Evolutionary conservation across 2,329 filamentous ascomycete species (phyloP), one percentile per base, ranked within the genome.

Genomic region (Cladophialophora bantiana): DNA sequence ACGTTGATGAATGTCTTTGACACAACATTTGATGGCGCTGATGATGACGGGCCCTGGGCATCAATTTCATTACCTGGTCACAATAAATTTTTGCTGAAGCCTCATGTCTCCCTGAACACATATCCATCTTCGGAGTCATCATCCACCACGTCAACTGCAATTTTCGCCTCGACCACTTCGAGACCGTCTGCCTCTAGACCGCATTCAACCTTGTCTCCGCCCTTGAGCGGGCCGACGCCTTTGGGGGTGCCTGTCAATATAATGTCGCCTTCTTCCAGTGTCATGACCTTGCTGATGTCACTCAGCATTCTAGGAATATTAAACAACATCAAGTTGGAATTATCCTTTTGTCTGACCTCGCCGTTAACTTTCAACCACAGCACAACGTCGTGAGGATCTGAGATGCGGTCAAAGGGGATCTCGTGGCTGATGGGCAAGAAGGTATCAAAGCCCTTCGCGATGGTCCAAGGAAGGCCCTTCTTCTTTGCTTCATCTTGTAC

Each of bases 171-270:
- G 77, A 93, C 88, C 36, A 98, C 80, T 82, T 96, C 93, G 82
- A 90, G 89, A 42, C 94, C 94, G 65, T 85, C 84, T 35, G 97
- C 88, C 76, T 87, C 89, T 72, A 98, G 84, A 3, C 93, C 93
- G 32, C 92, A 94, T 70, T 85, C 89, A 86, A 99, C 92, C 36
- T 94, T 84, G 80, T 99, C 94, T 2, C 95, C 95, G 0, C 91
- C 88, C 67, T 89, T 87, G 1, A 97, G 93, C 20, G 89, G 85
- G 1, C 95, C 95, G 1, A 99, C 95, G 12, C 95, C 95, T 82
- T 97, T 97, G 58, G 95, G 95, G 59, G 95, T 99, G 18, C 95
- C 95, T n/a, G 95, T 99, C 73, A 99, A 82, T 57, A 99, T 88
- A 75, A 99, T 89, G 79, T 99, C 95, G 57, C 94, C 95, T 75